Conservation (phyloP, 2,329 filamentous ascomycete genomes). For the Fusarium veterinarium region DNA sequence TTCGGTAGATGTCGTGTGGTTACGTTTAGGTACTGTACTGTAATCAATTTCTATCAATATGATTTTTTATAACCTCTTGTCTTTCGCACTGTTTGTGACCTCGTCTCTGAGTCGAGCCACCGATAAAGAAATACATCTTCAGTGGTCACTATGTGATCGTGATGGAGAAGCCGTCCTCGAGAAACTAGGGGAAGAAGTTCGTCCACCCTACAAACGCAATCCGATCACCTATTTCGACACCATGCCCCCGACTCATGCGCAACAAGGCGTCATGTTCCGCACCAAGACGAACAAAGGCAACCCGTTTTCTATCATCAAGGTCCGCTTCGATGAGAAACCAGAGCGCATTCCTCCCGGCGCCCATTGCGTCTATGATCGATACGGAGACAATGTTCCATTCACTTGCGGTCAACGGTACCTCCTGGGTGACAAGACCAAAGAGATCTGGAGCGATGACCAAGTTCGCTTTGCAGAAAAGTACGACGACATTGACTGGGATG, state of each 20-base stretch:
- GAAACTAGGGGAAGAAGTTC: conserved; percentile 26
- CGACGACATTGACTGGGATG: conserved; percentile 33
- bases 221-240: conserved; percentile 41
- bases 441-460: conserved; percentile 36
- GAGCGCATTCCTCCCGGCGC: not conserved
- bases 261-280: conserved; percentile 38
- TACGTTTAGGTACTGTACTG: not conserved
- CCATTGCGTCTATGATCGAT: conserved; percentile 39
- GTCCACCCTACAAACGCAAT: conserved; percentile 32
- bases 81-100: not conserved
- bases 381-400: conserved; percentile 25
- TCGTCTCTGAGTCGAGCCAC: not conserved
- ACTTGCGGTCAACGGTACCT: conserved; percentile 29
- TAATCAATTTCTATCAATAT: not conserved
- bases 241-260: conserved; percentile 31
- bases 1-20: not conserved
- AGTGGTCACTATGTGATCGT: conserved; percentile 37
- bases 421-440: not conserved
- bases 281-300: conserved; percentile 36
- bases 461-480: conserved; percentile 34
- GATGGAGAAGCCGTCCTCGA: conserved; percentile 25
- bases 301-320: conserved; percentile 32
- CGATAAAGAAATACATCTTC: conserved; percentile 30
- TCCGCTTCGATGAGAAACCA: conserved; percentile 27
- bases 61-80: conserved; percentile 5